These are phyloP conservation scores for Mycena citricolor DNA, from an alignment of 1,284 basidiomycete genomes.

Conservation along the genomic window DNA sequence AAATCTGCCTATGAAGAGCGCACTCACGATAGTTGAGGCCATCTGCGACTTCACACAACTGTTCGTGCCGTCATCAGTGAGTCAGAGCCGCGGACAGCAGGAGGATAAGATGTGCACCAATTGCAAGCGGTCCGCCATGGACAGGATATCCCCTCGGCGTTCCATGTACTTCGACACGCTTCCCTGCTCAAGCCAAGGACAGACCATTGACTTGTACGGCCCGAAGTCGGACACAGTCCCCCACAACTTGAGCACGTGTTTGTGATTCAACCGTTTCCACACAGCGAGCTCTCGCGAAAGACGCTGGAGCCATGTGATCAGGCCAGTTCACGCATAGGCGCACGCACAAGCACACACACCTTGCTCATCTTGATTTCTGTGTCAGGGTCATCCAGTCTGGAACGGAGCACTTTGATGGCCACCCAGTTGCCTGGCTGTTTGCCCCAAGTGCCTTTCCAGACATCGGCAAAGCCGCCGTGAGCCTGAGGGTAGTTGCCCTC, in stretches of 20 bases:
- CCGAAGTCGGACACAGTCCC: slow-evolving; percentile 42
- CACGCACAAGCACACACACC: slow-evolving; percentile 24
- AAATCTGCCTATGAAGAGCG: slow-evolving; percentile 6
- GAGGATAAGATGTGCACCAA: slow-evolving; percentile 27
- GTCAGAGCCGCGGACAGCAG: no score
- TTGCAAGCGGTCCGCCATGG: slow-evolving; percentile 35
- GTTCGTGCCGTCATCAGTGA: no score
- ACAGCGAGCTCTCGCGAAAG: slow-evolving; percentile 40
- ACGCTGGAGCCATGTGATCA: slow-evolving; percentile 27
- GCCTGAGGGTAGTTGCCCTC: slow-evolving; percentile 37
- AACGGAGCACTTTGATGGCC: slow-evolving; percentile 44
- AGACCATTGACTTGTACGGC: slow-evolving; percentile 43
- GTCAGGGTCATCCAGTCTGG: slow-evolving; percentile 30
- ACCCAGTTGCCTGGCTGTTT: slow-evolving; percentile 25
- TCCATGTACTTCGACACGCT: slow-evolving; percentile 46
- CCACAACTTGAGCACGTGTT: slow-evolving; percentile 39
- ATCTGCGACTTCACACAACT: slow-evolving; percentile 39
- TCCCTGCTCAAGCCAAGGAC: slow-evolving; percentile 49
- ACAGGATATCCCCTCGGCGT: slow-evolving; percentile 35
- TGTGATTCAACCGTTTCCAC: slow-evolving; percentile 42
- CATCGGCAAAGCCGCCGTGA: slow-evolving; percentile 46
- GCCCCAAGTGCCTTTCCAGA: slow-evolving; percentile 41
- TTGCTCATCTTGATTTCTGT: slow-evolving; percentile 33
- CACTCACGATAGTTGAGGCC: slow-evolving; percentile 38
- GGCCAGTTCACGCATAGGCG: background rate